Base-by-base conservation (phyloP, 768 basidiomycete species). In the Cystobasidium tubakii region DNA sequence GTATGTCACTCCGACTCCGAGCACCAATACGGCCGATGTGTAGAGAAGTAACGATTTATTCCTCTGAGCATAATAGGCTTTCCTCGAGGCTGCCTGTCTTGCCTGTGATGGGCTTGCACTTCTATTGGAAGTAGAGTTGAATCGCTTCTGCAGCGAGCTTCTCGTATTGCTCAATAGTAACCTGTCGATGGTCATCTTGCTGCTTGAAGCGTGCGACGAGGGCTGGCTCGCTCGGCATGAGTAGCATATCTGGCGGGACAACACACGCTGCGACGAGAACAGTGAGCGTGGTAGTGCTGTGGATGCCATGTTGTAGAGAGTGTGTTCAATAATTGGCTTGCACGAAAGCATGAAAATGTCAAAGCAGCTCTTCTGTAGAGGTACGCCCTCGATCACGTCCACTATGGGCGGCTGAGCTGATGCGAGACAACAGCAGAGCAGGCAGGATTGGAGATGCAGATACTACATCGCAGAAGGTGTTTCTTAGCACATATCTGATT, bases 1-100 rank as follows among this genome's bases (percentile, higher is more conserved):
- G 80, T 99, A 99, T n/a, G 93, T 89, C 29, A 89, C 85, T 19
- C 95, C 95, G 1, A 90, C 82, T 1, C 87, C 89, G 33, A 88
- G 78, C 33, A 96, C 82, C 60, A 92, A 89, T 69, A 89, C 87
- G 1, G 92, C 90, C 27, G 89, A 85, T 21, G 87, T 86, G 81
- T 94, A 95, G 88, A 94, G 88, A 21, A 75, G 64, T 4, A 75
- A 50, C 31, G 57, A 74, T 31, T 57, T 50, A 39, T 75, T 75
- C 13, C 74, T 72, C 36, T 69, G 34, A 6, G 27, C 39, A 31
- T 75, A 75, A 36, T 71, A 71, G 33, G 69, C 69, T 33, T 55
- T 29, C n/a, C 46, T 50, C 4, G 15, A 15, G 4, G 46, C 46
- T 50, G 7, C 46, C 46, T 50, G 46, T 50, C 46, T 50, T 4